Evolutionary conservation across 768 basidiomycete genomes (phyloP), one percentile per base, ranked within the genome.

Genomic region (Tulasnella sp.): DNA sequence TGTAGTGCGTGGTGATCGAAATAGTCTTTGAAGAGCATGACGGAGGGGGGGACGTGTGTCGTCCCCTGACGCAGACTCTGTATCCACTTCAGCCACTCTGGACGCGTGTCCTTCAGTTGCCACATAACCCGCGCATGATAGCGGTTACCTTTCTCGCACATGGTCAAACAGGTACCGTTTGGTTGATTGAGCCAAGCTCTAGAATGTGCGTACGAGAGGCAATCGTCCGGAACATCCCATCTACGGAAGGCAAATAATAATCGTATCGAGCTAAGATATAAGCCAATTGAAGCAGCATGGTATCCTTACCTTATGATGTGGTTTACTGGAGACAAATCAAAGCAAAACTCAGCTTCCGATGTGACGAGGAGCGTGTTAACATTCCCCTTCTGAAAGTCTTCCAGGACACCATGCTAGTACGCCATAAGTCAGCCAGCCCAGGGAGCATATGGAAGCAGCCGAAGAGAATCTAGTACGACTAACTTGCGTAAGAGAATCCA

Each of bases 361-460:
- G 81, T 83, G 27, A 78, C 72, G 30, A 90, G 73, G 30, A 88
- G 70, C 9, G 88, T 72, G 67, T 90, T 90, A 63, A 74, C 76
- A 9, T 74, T 75, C 3, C 85, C 86, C 26, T 68, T 65, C 24
- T 72, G 68, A 60, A 87, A 86, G 48, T 71, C 72, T 21, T 72
- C 73, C 44, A 77, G 74, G 24, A 79, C 69, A 5, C 80, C 76
- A 65, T 74, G 71, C 79, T 84, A 63, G 10, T 56, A 2, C 15
- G 56, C 21, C 27, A 51, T 42, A 44, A 23, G 60, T 32, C 56
- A 61, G 51, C 17, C n/a, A n/a, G n/a, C n/a, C n/a, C n/a, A n/a
- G n/a, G n/a, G n/a, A n/a, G n/a, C n/a, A n/a, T n/a, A n/a, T n/a
- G n/a, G n/a, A n/a, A n/a, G n/a, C n/a, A n/a, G n/a, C n/a, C n/a